phyloP scores from a whole-genome alignment of 1,284 basidiomycete genomes.

The Apiotrichum montevideense region DNA sequence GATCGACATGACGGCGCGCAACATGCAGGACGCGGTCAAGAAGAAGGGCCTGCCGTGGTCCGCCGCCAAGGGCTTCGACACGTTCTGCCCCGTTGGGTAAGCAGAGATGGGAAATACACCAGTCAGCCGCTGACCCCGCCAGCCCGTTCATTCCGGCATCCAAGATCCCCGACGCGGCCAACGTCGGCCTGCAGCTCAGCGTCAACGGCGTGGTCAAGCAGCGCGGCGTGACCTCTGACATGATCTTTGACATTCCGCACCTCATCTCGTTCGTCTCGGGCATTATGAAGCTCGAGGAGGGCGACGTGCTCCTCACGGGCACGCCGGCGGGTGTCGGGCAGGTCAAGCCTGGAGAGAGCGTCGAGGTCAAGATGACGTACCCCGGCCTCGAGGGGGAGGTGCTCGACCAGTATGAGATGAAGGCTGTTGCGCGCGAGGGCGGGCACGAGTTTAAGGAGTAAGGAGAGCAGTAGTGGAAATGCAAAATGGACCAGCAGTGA shows the following conservation, averaged over 20 bases:
- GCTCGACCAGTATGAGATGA: slow-evolving; percentile 60
- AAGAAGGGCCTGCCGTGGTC: slow-evolving; percentile 91
- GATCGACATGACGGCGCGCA: slow-evolving; percentile 92
- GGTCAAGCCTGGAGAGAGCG: slow-evolving; percentile 66
- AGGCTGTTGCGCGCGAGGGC: slow-evolving; percentile 60
- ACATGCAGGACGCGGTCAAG: slow-evolving; percentile 89
- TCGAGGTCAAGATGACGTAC: slow-evolving; percentile 64
- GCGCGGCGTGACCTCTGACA: slow-evolving; percentile 74
- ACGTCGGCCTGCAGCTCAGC: slow-evolving; percentile 56
- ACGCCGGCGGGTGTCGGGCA: slow-evolving; percentile 88
- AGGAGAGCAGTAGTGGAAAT: background rate
- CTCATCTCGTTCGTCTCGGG: slow-evolving; percentile 86
- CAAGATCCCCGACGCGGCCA: slow-evolving; percentile 63
- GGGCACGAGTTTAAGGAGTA: slow-evolving; percentile 59
- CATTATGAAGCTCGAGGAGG: slow-evolving; percentile 94
- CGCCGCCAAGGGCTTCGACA: slow-evolving; percentile 84
- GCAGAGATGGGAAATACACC: slow-evolving; percentile 3
- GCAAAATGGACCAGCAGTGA: background rate
- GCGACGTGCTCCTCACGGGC: slow-evolving; percentile 76
- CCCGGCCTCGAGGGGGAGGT: slow-evolving; percentile 56
- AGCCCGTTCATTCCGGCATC: slow-evolving; percentile 76
- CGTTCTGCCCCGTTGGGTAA: slow-evolving; percentile 68
- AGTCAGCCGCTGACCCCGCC: slow-evolving; percentile 4
- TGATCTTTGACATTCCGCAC: slow-evolving; percentile 90
- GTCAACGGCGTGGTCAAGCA: slow-evolving; percentile 81